Percentiles rank a stretch among this genome's conserved stretches.
Conservation (phyloP, 2,329 filamentous ascomycete species). For the Fusarium siculi region DNA sequence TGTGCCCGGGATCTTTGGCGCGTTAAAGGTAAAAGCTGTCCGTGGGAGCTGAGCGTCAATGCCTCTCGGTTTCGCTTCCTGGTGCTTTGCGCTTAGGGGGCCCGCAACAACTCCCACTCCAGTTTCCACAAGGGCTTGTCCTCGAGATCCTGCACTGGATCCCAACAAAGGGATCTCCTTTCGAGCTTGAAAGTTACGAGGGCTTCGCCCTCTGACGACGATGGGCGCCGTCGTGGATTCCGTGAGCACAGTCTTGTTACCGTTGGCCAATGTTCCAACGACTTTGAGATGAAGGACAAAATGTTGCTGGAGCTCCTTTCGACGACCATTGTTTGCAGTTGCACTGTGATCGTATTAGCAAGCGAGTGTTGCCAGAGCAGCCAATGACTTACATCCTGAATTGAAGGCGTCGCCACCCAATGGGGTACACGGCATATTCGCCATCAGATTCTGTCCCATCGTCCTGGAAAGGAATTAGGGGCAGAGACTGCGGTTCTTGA, state of each 20-base stretch:
- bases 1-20: constrained; percentile 65
- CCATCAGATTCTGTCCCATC: constrained; percentile 71
- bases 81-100: constrained; percentile 63
- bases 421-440: constrained; percentile 89
- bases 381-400: constrained; percentile 75
- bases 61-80: constrained; percentile 62
- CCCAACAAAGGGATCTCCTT: constrained; percentile 92
- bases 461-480: constrained; percentile 75
- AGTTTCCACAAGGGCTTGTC: constrained; percentile 77
- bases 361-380: neutral
- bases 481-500: constrained; percentile 86
- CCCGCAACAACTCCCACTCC: constrained; percentile 70
- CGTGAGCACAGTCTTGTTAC: constrained; percentile 81
- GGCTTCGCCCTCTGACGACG: constrained; percentile 92
- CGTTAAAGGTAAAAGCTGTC: constrained; percentile 67
- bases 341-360: constrained; percentile 63
- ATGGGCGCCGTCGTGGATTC: constrained; percentile 91
- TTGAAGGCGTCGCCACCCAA: constrained; percentile 93
- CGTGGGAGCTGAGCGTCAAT: constrained; percentile 67
- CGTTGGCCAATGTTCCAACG: constrained; percentile 83
- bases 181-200: constrained; percentile 91
- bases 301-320: constrained; percentile 96
- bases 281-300: constrained; percentile 92
- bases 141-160: constrained; percentile 78
- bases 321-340: constrained; percentile 93